These are phyloP conservation scores for Pseudotsuga menziesii DNA, from an alignment of 75 land plant species.

Conservation along the genomic window DNA sequence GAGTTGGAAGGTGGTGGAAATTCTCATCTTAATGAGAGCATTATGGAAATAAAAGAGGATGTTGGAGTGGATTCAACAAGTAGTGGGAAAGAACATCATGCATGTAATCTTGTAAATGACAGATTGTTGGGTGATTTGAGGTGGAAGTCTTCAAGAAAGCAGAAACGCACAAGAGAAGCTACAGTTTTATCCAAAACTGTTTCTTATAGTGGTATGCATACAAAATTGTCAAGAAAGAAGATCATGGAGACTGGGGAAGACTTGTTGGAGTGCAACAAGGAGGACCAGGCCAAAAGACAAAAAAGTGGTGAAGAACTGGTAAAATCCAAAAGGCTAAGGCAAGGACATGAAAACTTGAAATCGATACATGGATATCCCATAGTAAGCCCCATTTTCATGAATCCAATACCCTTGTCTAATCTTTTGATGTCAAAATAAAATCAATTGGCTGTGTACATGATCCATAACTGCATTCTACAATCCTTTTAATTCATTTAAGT, in stretches of 20 bases:
- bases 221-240: not conserved
- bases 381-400: not conserved
- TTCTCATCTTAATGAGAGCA: not conserved
- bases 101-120: constrained; percentile 31
- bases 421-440: constrained; percentile 6
- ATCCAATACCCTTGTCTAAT: constrained; percentile 1
- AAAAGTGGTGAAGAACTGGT: not conserved
- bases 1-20: not conserved
- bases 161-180: constrained; percentile 19
- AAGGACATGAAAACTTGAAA: constrained; percentile 7
- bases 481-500: not conserved
- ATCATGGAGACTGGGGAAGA: not conserved
- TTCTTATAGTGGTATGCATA: not conserved
- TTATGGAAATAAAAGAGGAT: not conserved
- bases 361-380: not conserved
- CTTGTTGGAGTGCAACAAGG: not conserved
- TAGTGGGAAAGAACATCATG: not conserved
- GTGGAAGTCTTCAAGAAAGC: constrained; percentile 51
- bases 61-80: not conserved
- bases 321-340: not conserved
- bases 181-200: constrained; percentile 1
- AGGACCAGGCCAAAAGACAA: not conserved
- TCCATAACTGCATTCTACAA: not conserved
- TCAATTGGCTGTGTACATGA: not conserved
- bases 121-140: constrained; percentile 23